A percentile compares a stretch with the other conserved stretches of the same genome.
Evolutionary conservation across 139 green algal genomes (phyloP).

Genomic region (Chlorella sp.): DNA sequence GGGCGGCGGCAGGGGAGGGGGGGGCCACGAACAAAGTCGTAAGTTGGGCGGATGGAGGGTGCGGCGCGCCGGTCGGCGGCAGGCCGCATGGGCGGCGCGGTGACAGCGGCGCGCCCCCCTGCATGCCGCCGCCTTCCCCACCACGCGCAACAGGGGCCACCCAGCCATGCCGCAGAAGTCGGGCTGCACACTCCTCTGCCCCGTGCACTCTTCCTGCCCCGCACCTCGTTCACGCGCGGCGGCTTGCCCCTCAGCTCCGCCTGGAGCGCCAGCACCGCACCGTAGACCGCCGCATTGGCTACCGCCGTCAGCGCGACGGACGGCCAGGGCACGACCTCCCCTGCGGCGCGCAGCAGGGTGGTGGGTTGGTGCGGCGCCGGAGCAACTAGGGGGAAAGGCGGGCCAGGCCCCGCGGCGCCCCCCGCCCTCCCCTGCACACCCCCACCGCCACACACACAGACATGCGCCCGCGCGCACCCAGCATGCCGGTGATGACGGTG

Average conservation of each 20-base stretch:
- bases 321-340: neutral
- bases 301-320: neutral
- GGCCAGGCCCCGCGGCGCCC: neutral
- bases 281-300: neutral
- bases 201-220: too few species aligned
- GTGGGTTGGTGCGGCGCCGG: too few species aligned
- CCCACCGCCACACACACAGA: neutral
- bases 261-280: neutral
- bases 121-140: too few species aligned
- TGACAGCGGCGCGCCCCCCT: too few species aligned
- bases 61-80: too few species aligned
- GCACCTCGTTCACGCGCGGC: neutral
- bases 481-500: slow-evolving; percentile 1
- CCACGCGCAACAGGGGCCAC: too few species aligned
- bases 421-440: neutral
- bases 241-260: neutral
- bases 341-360: neutral
- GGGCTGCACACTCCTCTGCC: too few species aligned
- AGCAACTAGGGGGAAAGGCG: neutral
- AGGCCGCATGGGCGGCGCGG: too few species aligned
- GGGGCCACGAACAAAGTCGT: too few species aligned
- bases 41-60: too few species aligned
- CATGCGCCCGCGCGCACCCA: neutral
- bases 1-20: too few species aligned
- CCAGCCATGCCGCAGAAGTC: too few species aligned